phyloP scores from a whole-genome alignment of 352 stramenopile species.

The Phytophthora pistaciae region DNA sequence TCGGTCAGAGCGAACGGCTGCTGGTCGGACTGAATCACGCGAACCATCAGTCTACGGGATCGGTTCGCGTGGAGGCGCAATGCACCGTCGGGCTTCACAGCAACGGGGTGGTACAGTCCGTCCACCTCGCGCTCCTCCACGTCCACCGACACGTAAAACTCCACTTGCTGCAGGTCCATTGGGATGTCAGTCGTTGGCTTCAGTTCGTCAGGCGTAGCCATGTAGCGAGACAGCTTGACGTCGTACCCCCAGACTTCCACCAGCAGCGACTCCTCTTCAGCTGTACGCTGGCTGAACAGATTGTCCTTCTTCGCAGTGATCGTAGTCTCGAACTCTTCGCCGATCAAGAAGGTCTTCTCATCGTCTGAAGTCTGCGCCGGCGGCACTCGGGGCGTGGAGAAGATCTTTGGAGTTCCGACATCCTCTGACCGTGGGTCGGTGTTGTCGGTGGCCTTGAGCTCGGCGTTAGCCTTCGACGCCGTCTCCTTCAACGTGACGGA shows the following conservation, averaged over 20 bases:
- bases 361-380: constrained; percentile 6
- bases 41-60: constrained; percentile 61
- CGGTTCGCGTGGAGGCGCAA: constrained; percentile 73
- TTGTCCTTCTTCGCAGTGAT: constrained; percentile 26
- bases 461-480: constrained; percentile 13
- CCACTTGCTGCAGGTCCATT: constrained; percentile 33
- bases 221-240: constrained; percentile 25
- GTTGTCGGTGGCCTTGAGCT: constrained; percentile 10
- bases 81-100: constrained; percentile 73
- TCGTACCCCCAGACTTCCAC: constrained; percentile 69
- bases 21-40: constrained; percentile 76
- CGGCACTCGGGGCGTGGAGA: constrained; percentile 35
- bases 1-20: constrained; percentile 53
- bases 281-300: constrained; percentile 14
- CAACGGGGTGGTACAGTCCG: constrained; percentile 71
- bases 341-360: constrained; percentile 27
- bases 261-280: constrained; percentile 49
- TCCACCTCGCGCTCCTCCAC: constrained; percentile 75
- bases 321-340: constrained; percentile 34
- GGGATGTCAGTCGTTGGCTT: neutral
- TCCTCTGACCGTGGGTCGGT: constrained; percentile 17
- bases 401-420: constrained; percentile 20
- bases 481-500: constrained; percentile 46
- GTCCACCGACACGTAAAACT: constrained; percentile 81
- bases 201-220: neutral